phyloP scores from a whole-genome alignment of 1,284 basidiomycete genomes.

The Exobasidium rhododendri region DNA sequence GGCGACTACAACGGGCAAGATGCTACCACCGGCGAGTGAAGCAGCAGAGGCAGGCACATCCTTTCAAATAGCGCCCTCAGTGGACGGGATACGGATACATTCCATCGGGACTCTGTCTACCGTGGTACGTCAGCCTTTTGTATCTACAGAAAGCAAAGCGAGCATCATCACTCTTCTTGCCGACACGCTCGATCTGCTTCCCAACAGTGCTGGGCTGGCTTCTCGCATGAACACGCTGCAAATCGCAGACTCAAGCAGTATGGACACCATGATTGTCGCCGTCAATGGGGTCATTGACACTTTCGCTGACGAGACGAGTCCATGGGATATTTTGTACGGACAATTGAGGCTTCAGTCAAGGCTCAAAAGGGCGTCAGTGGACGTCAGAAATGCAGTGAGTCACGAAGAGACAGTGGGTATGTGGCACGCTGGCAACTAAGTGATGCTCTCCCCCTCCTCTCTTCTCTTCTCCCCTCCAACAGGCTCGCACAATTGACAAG shows the following conservation, averaged over 20 bases:
- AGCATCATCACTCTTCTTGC: constrained; percentile 29
- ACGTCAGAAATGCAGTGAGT: not conserved
- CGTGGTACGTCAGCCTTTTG: constrained; percentile 23
- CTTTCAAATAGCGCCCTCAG: not conserved
- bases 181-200: constrained; percentile 22
- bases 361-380: constrained; percentile 55
- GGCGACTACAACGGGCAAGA: not conserved
- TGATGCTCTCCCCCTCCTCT: not conserved
- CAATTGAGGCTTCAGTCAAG: constrained; percentile 59
- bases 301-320: constrained; percentile 81
- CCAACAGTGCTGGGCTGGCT: not conserved
- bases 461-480: not conserved
- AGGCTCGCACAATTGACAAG: constrained; percentile 59
- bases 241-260: constrained; percentile 46
- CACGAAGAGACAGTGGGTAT: constrained; percentile 8
- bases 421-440: constrained; percentile 37
- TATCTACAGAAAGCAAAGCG: constrained; percentile 18
- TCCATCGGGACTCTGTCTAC: constrained; percentile 33
- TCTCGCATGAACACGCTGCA: not conserved
- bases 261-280: constrained; percentile 75
- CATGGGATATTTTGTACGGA: constrained; percentile 76
- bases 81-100: constrained; percentile 31
- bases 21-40: not conserved
- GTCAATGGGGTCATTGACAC: constrained; percentile 86
- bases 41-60: constrained; percentile 4